Evolutionary conservation across 345 rosid genomes (phyloP), one percentile per base, ranked within the genome.

Genomic region (Euphorbia tirucalli): DNA sequence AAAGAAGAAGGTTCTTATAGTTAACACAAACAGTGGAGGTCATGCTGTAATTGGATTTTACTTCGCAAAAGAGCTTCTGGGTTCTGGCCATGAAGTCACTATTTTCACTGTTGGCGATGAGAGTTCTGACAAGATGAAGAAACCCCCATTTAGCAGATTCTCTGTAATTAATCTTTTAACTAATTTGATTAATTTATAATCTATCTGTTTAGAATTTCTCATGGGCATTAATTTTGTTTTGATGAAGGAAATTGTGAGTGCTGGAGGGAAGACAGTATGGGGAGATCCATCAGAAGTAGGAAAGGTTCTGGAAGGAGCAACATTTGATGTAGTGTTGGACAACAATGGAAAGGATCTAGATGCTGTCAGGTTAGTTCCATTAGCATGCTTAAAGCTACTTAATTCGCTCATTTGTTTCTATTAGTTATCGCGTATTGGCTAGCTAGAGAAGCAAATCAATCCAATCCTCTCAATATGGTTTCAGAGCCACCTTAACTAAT

Each of bases 291-390:
- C 88, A 0, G 89, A 86, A 16, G 85, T 90, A 11, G 99, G 88
- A 50, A 87, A 81, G 43, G 87, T 74, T 0, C 79, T 92, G 76
- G 97, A 76, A 72, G 93, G 86, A 7, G 87, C 75, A 69, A 69
- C 86, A 56, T 92, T 90, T 66, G 97, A 95, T 79, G 96, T 87
- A 63, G 99, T 94, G 61, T 81, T 94, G 57, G 97, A 94, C 68
- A 92, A 95, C 85, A 95, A 95, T 73, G 99, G 97, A 85, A 95
- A 95, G 85, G 88, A 89, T 74, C 77, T 90, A 35, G 93, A 92
- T 50, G 50, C 91, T 70, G 96, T 92, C 48, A 89, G 89, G 98
- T 94, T 55, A 68, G 89, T 65, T n/a, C 68, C 9, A 61, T 65
- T 15, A 61, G 14, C 16, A 61, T 61, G 16, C 21, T 35, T 61